Evolutionary conservation across 768 basidiomycete species (phyloP).

Genomic region (Tulasnella sp.): DNA sequence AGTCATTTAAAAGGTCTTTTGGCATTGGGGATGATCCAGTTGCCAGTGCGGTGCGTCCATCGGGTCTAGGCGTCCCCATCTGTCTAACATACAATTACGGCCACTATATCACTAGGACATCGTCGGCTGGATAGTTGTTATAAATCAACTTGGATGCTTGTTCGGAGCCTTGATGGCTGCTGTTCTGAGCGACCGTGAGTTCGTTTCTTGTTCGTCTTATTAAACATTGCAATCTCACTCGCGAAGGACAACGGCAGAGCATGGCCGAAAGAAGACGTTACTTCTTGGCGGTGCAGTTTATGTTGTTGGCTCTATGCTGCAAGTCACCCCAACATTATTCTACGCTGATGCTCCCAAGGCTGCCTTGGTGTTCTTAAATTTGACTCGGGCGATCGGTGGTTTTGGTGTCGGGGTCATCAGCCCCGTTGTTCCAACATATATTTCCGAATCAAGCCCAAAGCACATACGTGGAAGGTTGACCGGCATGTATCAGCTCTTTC

Average conservation of each 20-base stretch:
- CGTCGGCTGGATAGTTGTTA: conserved; percentile 57
- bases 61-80: neutral
- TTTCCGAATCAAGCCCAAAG: conserved; percentile 56
- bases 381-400: conserved; percentile 38
- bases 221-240: conserved; percentile 46
- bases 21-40: conserved; percentile 5
- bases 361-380: conserved; percentile 46
- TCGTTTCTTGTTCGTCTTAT: conserved; percentile 40
- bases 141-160: conserved; percentile 54
- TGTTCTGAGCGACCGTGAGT: conserved; percentile 3
- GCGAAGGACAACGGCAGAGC: conserved; percentile 49
- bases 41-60: conserved; percentile 1
- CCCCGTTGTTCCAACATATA: conserved; percentile 53
- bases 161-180: conserved; percentile 1
- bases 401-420: conserved; percentile 37
- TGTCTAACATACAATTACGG: neutral
- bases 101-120: conserved; percentile 43
- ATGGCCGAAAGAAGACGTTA: conserved; percentile 54
- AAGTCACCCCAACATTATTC: conserved; percentile 44
- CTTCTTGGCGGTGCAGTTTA: conserved; percentile 53
- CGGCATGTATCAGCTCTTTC: conserved; percentile 37
- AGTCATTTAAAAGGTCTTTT: conserved; percentile 18
- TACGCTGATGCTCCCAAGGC: neutral
- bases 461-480: conserved; percentile 57
- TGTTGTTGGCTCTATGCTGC: conserved; percentile 54